Base-by-base conservation (phyloP, 2,329 filamentous ascomycete genomes). In the Aureobasidium musti region DNA sequence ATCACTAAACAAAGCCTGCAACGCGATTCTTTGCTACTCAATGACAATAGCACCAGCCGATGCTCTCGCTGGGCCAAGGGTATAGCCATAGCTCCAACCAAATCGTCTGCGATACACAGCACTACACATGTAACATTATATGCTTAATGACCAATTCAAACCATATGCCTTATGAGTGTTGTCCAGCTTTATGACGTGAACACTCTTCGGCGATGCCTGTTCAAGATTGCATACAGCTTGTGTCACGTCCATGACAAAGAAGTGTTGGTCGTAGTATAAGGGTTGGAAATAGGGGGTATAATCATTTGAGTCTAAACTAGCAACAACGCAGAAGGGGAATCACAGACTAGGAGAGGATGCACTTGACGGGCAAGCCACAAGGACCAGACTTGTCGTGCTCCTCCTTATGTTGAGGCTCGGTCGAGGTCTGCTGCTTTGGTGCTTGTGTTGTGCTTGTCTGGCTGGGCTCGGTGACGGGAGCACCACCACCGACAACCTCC, bases 341-440 rank as follows among this genome's bases (percentile, higher is more conserved):
- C 57, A 54, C 10, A 64, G 17, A n/a, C 66, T 79, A 91, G 74
- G 87, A 79, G 72, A 95, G 86, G 54, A 80, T 79, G 78, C 91
- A 95, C 75, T 93, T 93, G 61, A 82, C 80, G 37, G 91, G 91
- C 72, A 95, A 79, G 26, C 91, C 91, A 75, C 91, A 96, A 53
- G 89, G 90, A 0, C 91, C 89, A 74, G 89, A 86, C 66, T 84
- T 83, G 64, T 82, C 79, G 67, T 84, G 78, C 69, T 84, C 77
- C 60, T 78, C 77, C 64, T 74, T 73, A 41, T 70, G 66, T 65
- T 79, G 73, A 63, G 75, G 74, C 23, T 72, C 72, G 30, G 73
- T 70, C 28, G 70, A 69, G 23, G 70, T 72, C 69, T 72, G 73
- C 67, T 72, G 73, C 63, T 66, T 66, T 59, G 67, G 65, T 66